Conservation (phyloP, 805 yeast species). For the Starmera caribaea region DNA sequence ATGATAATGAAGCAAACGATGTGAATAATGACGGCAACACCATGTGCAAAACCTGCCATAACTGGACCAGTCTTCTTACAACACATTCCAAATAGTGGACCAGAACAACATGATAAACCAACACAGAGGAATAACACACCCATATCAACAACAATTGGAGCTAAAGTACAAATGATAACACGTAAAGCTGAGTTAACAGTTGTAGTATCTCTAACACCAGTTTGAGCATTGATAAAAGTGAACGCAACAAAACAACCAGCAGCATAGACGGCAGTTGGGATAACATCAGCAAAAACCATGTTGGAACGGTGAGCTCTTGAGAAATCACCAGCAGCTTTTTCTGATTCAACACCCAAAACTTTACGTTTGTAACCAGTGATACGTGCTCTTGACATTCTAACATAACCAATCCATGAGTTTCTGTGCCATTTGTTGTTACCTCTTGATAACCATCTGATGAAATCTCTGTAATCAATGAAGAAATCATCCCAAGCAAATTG, state of each 20-base stretch:
- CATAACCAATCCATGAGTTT: conserved; percentile 82
- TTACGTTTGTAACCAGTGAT: conserved; percentile 76
- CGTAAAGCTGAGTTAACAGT: conserved; percentile 63
- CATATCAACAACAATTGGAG: conserved; percentile 83
- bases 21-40: conserved; percentile 84
- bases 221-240: conserved; percentile 77
- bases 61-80: conserved; percentile 96
- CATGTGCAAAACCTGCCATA: conserved; percentile 92
- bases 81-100: conserved; percentile 90
- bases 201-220: conserved; percentile 53
- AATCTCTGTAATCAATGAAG: conserved; percentile 93
- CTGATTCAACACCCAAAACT: conserved; percentile 67
- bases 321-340: conserved; percentile 77
- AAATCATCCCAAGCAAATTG: conserved; percentile 95
- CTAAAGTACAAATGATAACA: conserved; percentile 72
- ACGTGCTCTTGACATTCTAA: conserved; percentile 75
- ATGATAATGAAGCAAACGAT: conserved; percentile 82
- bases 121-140: conserved; percentile 75
- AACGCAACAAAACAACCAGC: conserved; percentile 76
- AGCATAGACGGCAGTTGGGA: conserved; percentile 64
- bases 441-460: conserved; percentile 83
- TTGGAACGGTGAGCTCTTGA: conserved; percentile 76
- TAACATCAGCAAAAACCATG: conserved; percentile 56
- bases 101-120: conserved; percentile 91
- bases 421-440: conserved; percentile 86